These are phyloP conservation scores for Nothophaeocryptopus gaeumannii DNA, from an alignment of 2,329 filamentous ascomycete genomes.

Conservation along the genomic window DNA sequence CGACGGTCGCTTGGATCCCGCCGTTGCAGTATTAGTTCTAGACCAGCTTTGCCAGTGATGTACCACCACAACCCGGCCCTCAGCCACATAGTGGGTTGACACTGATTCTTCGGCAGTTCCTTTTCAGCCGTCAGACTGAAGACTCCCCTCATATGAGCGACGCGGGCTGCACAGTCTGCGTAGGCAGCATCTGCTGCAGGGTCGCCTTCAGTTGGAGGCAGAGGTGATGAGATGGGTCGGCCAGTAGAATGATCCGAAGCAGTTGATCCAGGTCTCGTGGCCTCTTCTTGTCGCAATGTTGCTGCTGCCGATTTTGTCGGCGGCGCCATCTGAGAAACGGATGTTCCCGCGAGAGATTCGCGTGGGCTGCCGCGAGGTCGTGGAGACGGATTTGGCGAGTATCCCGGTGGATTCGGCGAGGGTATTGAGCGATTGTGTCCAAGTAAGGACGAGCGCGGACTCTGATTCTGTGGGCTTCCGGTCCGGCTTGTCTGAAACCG, in stretches of 20 bases:
- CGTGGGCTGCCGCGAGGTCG: conserved; percentile 17
- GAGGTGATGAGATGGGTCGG: conserved; percentile 24
- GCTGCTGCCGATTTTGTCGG: conserved; percentile 19
- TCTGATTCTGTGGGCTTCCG: conserved; percentile 13
- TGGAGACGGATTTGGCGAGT: conserved; percentile 19
- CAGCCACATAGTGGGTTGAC: conserved; percentile 58
- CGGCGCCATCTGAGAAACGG: conserved; percentile 7
- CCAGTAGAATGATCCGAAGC: conserved; percentile 21
- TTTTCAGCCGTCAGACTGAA: conserved; percentile 77
- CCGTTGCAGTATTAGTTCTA: conserved; percentile 65
- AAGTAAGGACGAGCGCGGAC: conserved; percentile 18
- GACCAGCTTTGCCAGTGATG: conserved; percentile 69
- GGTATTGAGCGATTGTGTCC: conserved; percentile 9
- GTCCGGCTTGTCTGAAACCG: conserved; percentile 11
- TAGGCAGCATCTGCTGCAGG: conserved; percentile 64
- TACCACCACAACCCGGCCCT: conserved; percentile 87
- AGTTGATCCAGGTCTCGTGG: conserved; percentile 21
- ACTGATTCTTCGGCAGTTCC: conserved; percentile 62
- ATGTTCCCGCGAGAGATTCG: conserved; percentile 21
- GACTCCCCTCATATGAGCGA: conserved; percentile 69
- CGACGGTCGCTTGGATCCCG: conserved; percentile 49
- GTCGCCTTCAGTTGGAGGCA: conserved; percentile 24
- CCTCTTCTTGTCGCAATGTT: conserved; percentile 22
- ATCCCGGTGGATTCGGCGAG: conserved; percentile 4
- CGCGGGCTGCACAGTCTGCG: conserved; percentile 66